phyloP scores from a whole-genome alignment of 2,329 filamentous ascomycete species.

The Epichloe gansuensis region DNA sequence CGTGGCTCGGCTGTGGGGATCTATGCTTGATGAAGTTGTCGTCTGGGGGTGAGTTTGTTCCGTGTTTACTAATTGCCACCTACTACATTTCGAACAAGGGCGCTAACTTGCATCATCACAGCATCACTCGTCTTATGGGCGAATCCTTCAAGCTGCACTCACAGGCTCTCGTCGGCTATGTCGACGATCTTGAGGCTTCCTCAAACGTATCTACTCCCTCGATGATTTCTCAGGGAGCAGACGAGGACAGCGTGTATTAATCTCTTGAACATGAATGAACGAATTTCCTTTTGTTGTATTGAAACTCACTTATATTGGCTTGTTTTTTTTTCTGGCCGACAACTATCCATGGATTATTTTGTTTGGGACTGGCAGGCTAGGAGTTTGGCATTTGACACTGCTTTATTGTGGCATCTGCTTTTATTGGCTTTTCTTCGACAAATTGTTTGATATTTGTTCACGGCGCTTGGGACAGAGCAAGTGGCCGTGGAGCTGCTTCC shows the following conservation, averaged over 20 bases:
- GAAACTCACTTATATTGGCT: neutral
- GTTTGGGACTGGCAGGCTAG: slow-evolving; percentile 2
- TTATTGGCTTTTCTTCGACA: slow-evolving; percentile 8
- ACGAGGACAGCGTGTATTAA: slow-evolving; percentile 63
- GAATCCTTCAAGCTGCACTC: slow-evolving; percentile 96
- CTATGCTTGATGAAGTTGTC: slow-evolving; percentile 96
- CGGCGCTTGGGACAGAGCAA: slow-evolving; percentile 26
- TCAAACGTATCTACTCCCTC: slow-evolving; percentile 59
- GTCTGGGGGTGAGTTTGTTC: slow-evolving; percentile 82
- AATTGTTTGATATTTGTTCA: slow-evolving; percentile 17
- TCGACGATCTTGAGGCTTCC: slow-evolving; percentile 66
- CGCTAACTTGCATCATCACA: slow-evolving; percentile 24
- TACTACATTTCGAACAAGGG: neutral
- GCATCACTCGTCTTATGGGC: slow-evolving; percentile 90
- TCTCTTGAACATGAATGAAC: slow-evolving; percentile 35
- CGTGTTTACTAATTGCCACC: neutral
- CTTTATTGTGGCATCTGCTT: slow-evolving; percentile 19
- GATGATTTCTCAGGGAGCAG: slow-evolving; percentile 59
- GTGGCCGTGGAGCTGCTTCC: slow-evolving; percentile 15
- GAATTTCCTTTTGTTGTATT: slow-evolving; percentile 18
- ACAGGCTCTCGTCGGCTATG: slow-evolving; percentile 87
- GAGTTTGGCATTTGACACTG: slow-evolving; percentile 17
- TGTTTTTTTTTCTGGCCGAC: neutral
- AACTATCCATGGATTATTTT: neutral
- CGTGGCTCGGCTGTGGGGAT: slow-evolving; percentile 90